phyloP scores from a whole-genome alignment of 257 asterid genomes.

The Ballota nigra region DNA sequence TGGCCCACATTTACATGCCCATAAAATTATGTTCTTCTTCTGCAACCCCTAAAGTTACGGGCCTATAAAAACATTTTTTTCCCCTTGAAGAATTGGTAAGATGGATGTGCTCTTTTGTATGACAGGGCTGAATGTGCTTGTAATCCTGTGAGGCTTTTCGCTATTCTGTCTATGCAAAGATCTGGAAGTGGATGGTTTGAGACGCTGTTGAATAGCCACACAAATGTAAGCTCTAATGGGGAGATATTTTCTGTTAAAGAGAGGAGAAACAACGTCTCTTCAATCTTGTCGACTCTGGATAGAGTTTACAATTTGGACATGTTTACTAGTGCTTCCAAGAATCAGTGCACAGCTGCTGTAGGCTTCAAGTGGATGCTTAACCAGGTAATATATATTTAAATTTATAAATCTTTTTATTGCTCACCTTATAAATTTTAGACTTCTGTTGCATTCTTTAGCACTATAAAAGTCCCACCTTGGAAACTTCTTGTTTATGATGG shows the following conservation, averaged over 20 bases:
- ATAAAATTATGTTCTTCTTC: too few relatives aligned
- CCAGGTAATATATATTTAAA: conserved; percentile 46
- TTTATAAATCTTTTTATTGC: not conserved
- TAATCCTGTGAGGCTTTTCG: conserved; percentile 75
- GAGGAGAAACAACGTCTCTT: conserved; percentile 63
- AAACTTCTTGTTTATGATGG: not conserved
- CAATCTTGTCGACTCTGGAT: conserved; percentile 61
- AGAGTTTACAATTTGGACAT: conserved; percentile 79
- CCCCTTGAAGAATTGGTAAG: not conserved
- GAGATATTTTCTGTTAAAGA: conserved; percentile 74
- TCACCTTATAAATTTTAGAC: not conserved
- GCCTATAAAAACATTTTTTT: too few relatives aligned
- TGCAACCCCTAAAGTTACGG: too few relatives aligned
- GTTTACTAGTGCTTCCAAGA: conserved; percentile 86
- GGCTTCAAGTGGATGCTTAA: conserved; percentile 99
- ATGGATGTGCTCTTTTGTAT: not conserved
- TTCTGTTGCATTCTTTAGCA: not conserved
- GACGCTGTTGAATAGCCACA: conserved; percentile 82
- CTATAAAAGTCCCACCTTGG: not conserved
- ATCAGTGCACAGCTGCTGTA: conserved; percentile 84
- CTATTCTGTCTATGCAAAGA: conserved; percentile 90
- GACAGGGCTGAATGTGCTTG: conserved; percentile 77
- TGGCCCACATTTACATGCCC: too few relatives aligned
- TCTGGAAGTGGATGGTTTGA: conserved; percentile 99
- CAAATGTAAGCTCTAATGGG: conserved; percentile 85